Evolutionary conservation across 108 stramenopile genomes (phyloP), one percentile per base, ranked within the genome.

Genomic region (Tribonema minus): DNA sequence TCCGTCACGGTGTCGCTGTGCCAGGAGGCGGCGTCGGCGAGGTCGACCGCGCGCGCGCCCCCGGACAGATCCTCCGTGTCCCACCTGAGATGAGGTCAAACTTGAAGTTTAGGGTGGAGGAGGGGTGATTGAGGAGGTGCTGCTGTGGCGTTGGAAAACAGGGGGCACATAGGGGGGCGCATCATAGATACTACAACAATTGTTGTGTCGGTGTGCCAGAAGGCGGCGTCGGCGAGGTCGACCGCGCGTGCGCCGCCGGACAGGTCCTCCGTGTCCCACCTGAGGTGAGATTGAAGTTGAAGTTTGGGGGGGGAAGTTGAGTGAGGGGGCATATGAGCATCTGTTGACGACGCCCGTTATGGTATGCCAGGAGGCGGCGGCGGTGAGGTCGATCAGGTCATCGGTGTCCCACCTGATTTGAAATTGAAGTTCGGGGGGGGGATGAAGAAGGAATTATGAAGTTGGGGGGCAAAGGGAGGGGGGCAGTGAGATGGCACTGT

Each of bases 1-100:
- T 75, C 74, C 27, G 74, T 75, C 32, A 75, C 66, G 12, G 74
- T 66, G 40, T 75, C 66, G 26, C 25, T 20, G 74, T 75, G 74
- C 74, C 39, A 33, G 29, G 67, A 7, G 23, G 1, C 59, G 28
- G 28, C 15, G 23, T 46, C 15, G 20, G 46, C 46, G 46, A 46
- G 15, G 46, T 23, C 20, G 15, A 46, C 46, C 15, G 20, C 0
- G 23, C 5, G 23, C 23, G 46, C 46, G 20, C 46, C 20, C 2
- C 15, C 23, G 23, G 46, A 46, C 20, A 15, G 46, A 46, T 23
- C 15, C 20, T 23, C 20, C 15, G 46, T 23, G 9, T 15, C 20
- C 15, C 46, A 46, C 15, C 46, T n/a, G n/a, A 0, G n/a, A n/a
- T n/a, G 15, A 54, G 46, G n/a, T n/a, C n/a, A 2, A 3, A 3